Conservation (phyloP, 768 basidiomycete genomes). For the Trametes meyenii region DNA sequence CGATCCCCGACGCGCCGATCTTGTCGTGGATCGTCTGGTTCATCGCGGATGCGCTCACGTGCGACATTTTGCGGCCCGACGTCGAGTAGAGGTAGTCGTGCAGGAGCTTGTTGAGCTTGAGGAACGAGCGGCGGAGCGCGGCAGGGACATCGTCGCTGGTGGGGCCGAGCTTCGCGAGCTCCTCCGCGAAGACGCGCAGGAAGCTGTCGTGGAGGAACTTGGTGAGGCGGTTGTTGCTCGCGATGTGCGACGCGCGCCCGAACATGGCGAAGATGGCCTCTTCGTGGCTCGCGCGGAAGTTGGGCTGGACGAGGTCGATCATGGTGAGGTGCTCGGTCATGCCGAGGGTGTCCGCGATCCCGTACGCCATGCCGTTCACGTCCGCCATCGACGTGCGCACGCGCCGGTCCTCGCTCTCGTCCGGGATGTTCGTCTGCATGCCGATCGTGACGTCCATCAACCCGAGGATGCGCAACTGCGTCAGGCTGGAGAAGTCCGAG, state of each 20-base stretch:
- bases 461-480: conserved; percentile 86
- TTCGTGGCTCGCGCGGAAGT: conserved; percentile 73
- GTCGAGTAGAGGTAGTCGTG: conserved; percentile 65
- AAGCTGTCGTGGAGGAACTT: conserved; percentile 88
- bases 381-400: conserved; percentile 90
- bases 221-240: conserved; percentile 68
- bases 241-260: conserved; percentile 67
- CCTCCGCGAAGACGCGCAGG: conserved; percentile 57
- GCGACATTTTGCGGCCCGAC: conserved; percentile 70
- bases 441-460: conserved; percentile 92
- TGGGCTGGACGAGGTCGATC: conserved; percentile 89
- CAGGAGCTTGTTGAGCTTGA: conserved; percentile 80
- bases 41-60: conserved; percentile 51
- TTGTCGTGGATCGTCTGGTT: conserved; percentile 46
- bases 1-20: conserved; percentile 82
- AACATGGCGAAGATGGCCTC: conserved; percentile 98
- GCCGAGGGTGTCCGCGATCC: conserved; percentile 92
- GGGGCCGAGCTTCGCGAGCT: conserved; percentile 52
- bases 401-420: conserved; percentile 86
- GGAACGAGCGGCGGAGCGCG: conserved; percentile 85
- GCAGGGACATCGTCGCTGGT: conserved; percentile 51
- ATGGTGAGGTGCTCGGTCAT: conserved; percentile 78
- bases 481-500: conserved; percentile 87
- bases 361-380: conserved; percentile 92
- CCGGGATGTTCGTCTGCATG: conserved; percentile 62